Conservation (phyloP, 208 protist species). For the Angomonas ambiguus region DNA sequence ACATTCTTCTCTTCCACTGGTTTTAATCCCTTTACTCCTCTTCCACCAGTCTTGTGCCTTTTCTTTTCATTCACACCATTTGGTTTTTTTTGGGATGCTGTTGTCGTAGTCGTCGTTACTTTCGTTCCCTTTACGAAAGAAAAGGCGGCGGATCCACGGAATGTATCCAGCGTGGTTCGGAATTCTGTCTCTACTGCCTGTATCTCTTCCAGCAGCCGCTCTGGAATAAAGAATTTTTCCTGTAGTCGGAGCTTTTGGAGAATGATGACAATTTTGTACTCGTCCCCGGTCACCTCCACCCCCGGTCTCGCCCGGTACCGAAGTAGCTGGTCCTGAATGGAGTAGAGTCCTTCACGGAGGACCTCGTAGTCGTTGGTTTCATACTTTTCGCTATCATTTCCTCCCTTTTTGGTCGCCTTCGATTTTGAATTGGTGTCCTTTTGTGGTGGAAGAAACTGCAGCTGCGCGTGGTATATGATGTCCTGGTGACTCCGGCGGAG, state of each 20-base stretch:
- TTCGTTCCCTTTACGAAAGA: background rate
- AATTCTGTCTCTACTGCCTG: background rate
- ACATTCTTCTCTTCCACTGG: too few species aligned
- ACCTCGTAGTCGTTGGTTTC: background rate
- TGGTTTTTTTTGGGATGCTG: too few species aligned
- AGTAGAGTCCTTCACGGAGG: background rate
- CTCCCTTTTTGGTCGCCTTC: background rate
- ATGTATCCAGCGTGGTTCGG: background rate
- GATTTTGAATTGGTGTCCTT: too few species aligned
- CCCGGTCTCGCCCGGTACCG: background rate
- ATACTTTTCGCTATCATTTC: background rate
- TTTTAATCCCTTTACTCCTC: too few species aligned
- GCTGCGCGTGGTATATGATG: background rate
- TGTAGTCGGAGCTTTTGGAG: background rate
- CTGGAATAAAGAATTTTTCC: background rate
- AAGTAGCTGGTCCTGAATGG: background rate
- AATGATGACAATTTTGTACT: background rate
- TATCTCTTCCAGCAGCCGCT: background rate
- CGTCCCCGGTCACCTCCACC: background rate
- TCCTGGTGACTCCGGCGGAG: constrained; percentile 14
- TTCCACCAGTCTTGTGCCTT: too few species aligned
- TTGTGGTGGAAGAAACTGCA: background rate
- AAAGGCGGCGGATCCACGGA: background rate
- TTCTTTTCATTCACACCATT: too few species aligned
- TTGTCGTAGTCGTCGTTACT: background rate